phyloP scores from a whole-genome alignment of 768 basidiomycete genomes.

The Termitomyces sp. region DNA sequence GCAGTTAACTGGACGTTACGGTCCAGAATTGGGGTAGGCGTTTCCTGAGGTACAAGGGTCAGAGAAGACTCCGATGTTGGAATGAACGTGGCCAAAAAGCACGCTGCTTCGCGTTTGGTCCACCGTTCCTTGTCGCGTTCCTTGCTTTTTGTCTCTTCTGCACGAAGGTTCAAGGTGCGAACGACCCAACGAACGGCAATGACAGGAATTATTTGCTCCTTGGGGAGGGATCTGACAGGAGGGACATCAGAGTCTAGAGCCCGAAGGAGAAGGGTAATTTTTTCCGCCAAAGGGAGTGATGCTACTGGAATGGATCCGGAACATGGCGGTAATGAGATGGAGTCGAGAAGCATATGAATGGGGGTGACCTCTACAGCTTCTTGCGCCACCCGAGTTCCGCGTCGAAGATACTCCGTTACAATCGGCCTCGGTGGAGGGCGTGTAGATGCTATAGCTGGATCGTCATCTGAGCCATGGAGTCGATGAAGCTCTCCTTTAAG shows the following conservation, averaged over 20 bases:
- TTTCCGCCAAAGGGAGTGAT: constrained; percentile 41
- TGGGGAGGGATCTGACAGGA: constrained; percentile 38
- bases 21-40: constrained; percentile 38
- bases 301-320: constrained; percentile 35
- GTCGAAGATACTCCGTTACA: constrained; percentile 58
- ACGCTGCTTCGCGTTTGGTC: constrained; percentile 56
- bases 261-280: constrained; percentile 50
- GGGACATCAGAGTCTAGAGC: constrained; percentile 49
- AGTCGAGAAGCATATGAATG: constrained; percentile 41
- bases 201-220: constrained; percentile 41
- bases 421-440: constrained; percentile 23
- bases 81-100: constrained; percentile 49
- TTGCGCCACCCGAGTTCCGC: constrained; percentile 57
- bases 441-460: constrained; percentile 26
- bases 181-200: constrained; percentile 63
- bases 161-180: constrained; percentile 41
- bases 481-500: constrained; percentile 61
- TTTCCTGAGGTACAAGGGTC: constrained; percentile 5
- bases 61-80: constrained; percentile 14
- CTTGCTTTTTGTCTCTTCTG: constrained; percentile 42
- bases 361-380: constrained; percentile 51
- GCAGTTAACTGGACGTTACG: constrained; percentile 65
- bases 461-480: constrained; percentile 39
- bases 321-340: constrained; percentile 30
- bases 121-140: constrained; percentile 66